Conservation (phyloP, 495 filamentous ascomycete genomes). For the Hypoxylon fragiforme region DNA sequence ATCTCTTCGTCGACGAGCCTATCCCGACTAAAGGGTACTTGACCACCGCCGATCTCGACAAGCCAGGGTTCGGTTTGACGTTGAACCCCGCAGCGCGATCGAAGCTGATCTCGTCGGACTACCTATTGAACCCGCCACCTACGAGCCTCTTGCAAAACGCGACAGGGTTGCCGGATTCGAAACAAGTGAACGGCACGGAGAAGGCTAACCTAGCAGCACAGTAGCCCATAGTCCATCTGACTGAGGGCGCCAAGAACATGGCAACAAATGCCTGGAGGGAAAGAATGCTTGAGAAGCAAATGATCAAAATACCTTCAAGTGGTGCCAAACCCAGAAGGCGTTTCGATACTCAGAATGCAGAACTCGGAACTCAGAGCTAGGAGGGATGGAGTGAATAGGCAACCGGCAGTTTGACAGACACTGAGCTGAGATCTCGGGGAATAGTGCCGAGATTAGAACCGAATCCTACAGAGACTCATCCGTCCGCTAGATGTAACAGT, state of each 20-base stretch:
- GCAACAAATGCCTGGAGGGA: constrained; percentile 15
- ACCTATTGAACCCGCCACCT: constrained; percentile 74
- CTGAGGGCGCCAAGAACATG: constrained; percentile 33
- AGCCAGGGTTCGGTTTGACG: constrained; percentile 87
- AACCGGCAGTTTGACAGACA: constrained; percentile 36
- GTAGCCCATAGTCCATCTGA: constrained; percentile 29
- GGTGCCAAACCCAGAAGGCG: constrained; percentile 5
- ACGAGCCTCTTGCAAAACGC: constrained; percentile 57
- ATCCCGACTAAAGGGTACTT: constrained; percentile 82
- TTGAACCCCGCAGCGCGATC: constrained; percentile 75
- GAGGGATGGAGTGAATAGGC: constrained; percentile 14
- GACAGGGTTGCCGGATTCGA: constrained; percentile 25
- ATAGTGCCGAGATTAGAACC: constrained; percentile 27
- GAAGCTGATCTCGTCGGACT: constrained; percentile 69
- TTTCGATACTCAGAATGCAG: not conserved
- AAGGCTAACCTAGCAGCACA: no score
- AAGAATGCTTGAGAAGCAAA: not conserved
- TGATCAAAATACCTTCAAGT: constrained; percentile 10
- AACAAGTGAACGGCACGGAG: constrained; percentile 11
- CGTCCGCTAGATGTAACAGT: constrained; percentile 19
- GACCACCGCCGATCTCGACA: constrained; percentile 76
- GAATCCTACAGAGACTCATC: constrained; percentile 17
- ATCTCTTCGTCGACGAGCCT: constrained; percentile 87
- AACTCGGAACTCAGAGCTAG: not conserved
- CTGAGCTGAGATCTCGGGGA: not conserved